A percentile compares a stretch with the other conserved stretches of the same genome.
Conservation (phyloP, 1,284 basidiomycete genomes). For the Cystobasidium pallidum region DNA sequence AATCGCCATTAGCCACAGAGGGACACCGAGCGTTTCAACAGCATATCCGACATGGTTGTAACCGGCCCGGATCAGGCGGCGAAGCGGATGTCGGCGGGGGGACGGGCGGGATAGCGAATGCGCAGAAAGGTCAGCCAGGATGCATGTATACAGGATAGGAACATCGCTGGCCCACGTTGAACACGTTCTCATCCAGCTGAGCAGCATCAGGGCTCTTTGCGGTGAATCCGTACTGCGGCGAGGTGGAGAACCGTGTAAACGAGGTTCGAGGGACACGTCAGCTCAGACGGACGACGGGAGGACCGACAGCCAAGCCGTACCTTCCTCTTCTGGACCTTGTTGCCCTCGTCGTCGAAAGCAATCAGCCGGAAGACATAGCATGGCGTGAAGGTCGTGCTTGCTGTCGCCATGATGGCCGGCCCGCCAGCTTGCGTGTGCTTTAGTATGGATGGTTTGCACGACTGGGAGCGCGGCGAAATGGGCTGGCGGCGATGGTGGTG, state of each 20-base stretch:
- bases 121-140: background rate
- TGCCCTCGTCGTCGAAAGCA: conserved; percentile 35
- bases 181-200: conserved; percentile 41
- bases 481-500: background rate
- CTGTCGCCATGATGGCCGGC: background rate
- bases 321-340: conserved; percentile 42
- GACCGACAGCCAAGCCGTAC: conserved; percentile 3
- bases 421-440: background rate
- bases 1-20: too few relatives aligned
- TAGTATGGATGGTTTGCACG: background rate
- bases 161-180: conserved; percentile 18
- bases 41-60: background rate
- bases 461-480: background rate
- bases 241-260: conserved; percentile 9
- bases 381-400: conserved; percentile 2
- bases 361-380: conserved; percentile 42
- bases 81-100: background rate
- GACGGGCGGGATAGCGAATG: background rate
- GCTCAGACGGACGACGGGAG: background rate
- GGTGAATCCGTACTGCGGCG: conserved; percentile 40
- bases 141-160: background rate
- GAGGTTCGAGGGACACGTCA: conserved; percentile 18
- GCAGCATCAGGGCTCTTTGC: conserved; percentile 3
- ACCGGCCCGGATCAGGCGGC: background rate
- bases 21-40: too few relatives aligned